Evolutionary conservation across 108 stramenopile genomes (phyloP).

Genomic region (Nitzschia palea): DNA sequence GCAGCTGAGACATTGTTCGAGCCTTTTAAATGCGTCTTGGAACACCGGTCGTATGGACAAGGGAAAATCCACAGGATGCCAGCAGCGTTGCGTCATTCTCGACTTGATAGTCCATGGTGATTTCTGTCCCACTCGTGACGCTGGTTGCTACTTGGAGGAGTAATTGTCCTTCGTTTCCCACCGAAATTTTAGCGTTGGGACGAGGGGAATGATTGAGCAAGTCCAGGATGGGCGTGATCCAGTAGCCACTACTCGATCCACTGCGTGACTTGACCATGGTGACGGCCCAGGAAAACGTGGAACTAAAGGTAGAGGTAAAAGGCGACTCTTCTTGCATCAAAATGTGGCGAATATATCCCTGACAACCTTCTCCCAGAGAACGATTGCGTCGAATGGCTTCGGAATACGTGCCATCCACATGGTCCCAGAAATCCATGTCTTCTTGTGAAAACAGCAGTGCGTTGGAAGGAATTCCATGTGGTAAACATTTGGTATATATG

Average conservation of each 20-base stretch:
- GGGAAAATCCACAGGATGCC: slow-evolving; percentile 21
- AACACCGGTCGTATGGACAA: not conserved
- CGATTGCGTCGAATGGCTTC: not conserved
- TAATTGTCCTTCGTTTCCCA: slow-evolving; percentile 4
- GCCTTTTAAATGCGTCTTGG: not conserved
- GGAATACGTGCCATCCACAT: not conserved
- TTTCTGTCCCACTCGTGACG: not conserved
- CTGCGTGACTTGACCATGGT: slow-evolving; percentile 16
- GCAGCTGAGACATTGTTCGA: no score
- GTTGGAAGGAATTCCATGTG: not conserved
- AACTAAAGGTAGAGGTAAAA: not conserved
- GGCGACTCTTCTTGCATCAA: not conserved
- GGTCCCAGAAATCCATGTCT: not conserved
- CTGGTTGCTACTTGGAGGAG: not conserved
- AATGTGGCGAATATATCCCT: slow-evolving; percentile 5
- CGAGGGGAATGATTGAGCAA: slow-evolving; percentile 8
- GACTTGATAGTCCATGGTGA: slow-evolving; percentile 26
- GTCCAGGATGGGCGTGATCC: slow-evolving; percentile 22
- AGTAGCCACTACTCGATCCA: slow-evolving; percentile 4
- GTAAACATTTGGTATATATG: slow-evolving; percentile 3
- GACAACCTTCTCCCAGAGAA: not conserved
- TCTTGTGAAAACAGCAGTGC: slow-evolving; percentile 7
- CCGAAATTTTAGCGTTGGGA: slow-evolving; percentile 2
- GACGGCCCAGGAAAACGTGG: slow-evolving; percentile 6
- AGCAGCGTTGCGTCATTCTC: slow-evolving; percentile 11